Evolutionary conservation across 768 basidiomycete genomes (phyloP).

Genomic region (Tylopilus plumbeoviolaceoides): DNA sequence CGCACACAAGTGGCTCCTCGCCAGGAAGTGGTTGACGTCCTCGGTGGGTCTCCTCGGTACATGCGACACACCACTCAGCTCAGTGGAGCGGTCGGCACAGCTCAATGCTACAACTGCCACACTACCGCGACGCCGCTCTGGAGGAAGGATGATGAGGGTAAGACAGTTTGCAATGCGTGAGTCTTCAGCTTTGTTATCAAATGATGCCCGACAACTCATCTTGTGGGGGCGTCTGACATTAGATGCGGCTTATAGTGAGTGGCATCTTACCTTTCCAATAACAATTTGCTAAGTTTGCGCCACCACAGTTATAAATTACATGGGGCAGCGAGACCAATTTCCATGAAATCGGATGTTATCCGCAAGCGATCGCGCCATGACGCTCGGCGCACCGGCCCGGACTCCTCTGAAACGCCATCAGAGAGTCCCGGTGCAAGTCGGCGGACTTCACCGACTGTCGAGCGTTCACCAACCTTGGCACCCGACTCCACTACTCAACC

Average conservation of each 20-base stretch:
- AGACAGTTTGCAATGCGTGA: constrained; percentile 88
- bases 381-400: constrained; percentile 54
- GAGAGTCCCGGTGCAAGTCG: constrained; percentile 72
- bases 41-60: constrained; percentile 47
- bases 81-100: constrained; percentile 38
- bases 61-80: constrained; percentile 28
- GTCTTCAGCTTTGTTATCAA: constrained; percentile 31
- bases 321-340: constrained; percentile 80
- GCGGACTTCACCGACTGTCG: constrained; percentile 61
- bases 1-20: constrained; percentile 61
- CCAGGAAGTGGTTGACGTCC: constrained; percentile 69
- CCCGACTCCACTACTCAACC: constrained; percentile 67
- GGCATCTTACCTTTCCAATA: neutral
- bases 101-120: constrained; percentile 88
- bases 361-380: constrained; percentile 84
- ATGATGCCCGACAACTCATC: constrained; percentile 10
- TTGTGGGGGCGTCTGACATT: constrained; percentile 5
- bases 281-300: constrained; percentile 9
- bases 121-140: constrained; percentile 86
- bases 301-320: constrained; percentile 67
- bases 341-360: constrained; percentile 89
- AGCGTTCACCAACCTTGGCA: constrained; percentile 61
- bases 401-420: constrained; percentile 64
- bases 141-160: constrained; percentile 89
- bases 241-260: constrained; percentile 78